Conservation (phyloP, 805 yeast genomes). For the Brettanomyces bruxellensis region DNA sequence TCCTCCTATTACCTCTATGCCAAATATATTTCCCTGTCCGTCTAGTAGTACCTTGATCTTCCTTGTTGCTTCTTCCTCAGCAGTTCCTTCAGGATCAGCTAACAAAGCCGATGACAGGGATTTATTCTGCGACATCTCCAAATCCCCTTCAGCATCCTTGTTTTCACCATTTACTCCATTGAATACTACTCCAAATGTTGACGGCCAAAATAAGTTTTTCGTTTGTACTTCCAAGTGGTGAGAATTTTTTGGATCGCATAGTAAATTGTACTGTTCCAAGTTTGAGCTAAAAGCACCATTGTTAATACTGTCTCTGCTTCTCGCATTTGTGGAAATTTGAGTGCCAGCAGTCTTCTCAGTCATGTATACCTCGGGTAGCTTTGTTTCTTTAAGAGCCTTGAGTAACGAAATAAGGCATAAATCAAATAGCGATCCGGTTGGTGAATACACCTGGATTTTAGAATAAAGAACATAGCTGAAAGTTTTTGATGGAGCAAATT, state of each 20-base stretch:
- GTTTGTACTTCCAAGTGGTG: conserved; percentile 31
- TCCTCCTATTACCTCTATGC: conserved; percentile 37
- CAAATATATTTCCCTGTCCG: conserved; percentile 26
- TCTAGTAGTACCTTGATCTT: conserved; percentile 37
- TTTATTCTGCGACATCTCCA: conserved; percentile 3
- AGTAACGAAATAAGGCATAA: conserved; percentile 62
- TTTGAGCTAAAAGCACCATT: conserved; percentile 17
- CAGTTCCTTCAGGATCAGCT: conserved; percentile 77
- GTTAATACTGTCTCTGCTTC: conserved; percentile 26
- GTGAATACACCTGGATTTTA: conserved; percentile 64
- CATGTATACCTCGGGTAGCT: conserved; percentile 59
- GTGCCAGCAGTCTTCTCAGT: conserved; percentile 53
- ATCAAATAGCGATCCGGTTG: conserved; percentile 78
- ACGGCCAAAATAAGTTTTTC: conserved; percentile 32
- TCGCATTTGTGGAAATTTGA: conserved; percentile 5
- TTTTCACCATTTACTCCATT: conserved; percentile 25
- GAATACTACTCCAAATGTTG: conserved; percentile 53
- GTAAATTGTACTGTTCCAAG: conserved; percentile 39
- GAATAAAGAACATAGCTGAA: conserved; percentile 61
- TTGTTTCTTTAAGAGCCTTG: conserved; percentile 48
- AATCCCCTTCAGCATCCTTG: neutral
- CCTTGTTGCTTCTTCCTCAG: conserved; percentile 63
- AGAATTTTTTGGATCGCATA: conserved; percentile 42
- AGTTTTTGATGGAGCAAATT: conserved; percentile 30
- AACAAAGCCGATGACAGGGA: conserved; percentile 32